Conservation (phyloP, 2,329 filamentous ascomycete genomes). For the Paramyrothecium roridum region DNA sequence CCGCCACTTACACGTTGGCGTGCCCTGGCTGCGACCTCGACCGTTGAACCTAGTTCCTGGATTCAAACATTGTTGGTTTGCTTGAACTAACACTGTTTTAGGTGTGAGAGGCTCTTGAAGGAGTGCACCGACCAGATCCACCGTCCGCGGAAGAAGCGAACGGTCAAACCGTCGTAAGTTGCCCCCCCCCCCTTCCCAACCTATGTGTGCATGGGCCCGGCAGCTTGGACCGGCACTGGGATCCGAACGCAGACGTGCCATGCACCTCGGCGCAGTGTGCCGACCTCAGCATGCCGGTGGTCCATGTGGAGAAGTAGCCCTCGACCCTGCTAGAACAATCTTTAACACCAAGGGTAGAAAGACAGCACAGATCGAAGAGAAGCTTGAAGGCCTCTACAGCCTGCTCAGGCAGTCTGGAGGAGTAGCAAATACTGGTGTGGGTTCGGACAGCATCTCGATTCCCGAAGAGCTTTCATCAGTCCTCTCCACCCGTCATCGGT, state of each 20-base stretch:
- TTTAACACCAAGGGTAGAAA: constrained; percentile 26
- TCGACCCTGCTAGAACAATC: not conserved
- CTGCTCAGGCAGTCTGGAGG: constrained; percentile 42
- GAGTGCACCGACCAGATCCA: constrained; percentile 45
- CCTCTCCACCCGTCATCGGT: constrained; percentile 18
- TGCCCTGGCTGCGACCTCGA: too few relatives aligned
- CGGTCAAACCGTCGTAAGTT: constrained; percentile 47
- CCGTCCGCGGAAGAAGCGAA: constrained; percentile 48
- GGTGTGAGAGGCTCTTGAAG: constrained; percentile 46
- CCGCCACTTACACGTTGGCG: too few relatives aligned
- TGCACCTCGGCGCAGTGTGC: not conserved
- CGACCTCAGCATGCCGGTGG: too few relatives aligned
- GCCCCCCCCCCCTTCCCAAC: not conserved
- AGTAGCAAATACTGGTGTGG: constrained; percentile 17
- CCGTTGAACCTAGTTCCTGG: too few relatives aligned
- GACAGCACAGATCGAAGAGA: constrained; percentile 47
- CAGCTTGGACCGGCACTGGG: not conserved
- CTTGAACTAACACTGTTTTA: constrained; percentile 15
- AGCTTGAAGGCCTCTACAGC: constrained; percentile 46
- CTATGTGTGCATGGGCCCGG: not conserved
- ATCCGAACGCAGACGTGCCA: not conserved
- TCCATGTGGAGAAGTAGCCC: too few relatives aligned
- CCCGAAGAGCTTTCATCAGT: constrained; percentile 20
- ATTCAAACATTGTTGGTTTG: too few relatives aligned
- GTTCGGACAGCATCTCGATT: constrained; percentile 21